Evolutionary conservation across 2,329 filamentous ascomycete genomes (phyloP).

Genomic region (Botrytis hyacinthi): DNA sequence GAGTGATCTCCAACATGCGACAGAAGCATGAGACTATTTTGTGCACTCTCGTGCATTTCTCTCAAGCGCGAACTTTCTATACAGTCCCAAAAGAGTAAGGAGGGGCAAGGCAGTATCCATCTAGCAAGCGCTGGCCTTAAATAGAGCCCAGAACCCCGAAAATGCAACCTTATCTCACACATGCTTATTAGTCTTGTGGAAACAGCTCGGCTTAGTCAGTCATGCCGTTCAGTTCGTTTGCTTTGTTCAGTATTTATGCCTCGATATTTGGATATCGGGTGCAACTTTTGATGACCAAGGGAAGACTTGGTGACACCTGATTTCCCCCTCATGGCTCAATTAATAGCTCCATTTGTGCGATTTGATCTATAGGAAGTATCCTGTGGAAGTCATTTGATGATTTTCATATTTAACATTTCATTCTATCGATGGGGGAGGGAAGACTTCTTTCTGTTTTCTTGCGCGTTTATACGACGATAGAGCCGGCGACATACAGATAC

Average conservation of each 20-base stretch:
- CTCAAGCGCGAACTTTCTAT: background rate
- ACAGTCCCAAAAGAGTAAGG: background rate
- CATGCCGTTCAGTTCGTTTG: background rate
- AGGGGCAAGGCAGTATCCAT: background rate
- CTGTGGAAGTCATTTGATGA: constrained; percentile 2
- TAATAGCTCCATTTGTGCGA: background rate
- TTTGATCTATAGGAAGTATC: background rate
- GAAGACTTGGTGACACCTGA: background rate
- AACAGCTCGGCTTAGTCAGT: background rate
- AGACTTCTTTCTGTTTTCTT: background rate
- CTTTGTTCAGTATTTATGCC: background rate
- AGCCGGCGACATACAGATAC: background rate
- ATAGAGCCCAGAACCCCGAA: background rate
- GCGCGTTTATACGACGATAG: background rate
- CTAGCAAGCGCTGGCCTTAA: constrained; percentile 2
- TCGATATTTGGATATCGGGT: background rate
- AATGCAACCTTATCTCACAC: background rate
- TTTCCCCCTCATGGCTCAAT: background rate
- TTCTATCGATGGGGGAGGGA: background rate
- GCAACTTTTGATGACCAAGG: constrained; percentile 1
- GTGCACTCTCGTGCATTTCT: background rate
- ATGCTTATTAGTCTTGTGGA: constrained; percentile 4
- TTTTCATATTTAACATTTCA: background rate
- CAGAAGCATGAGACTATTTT: constrained; percentile 12
- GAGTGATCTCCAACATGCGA: constrained; percentile 1